phyloP scores from a whole-genome alignment of 169 alveolate species.

The Toxoplasma gondii region DNA sequence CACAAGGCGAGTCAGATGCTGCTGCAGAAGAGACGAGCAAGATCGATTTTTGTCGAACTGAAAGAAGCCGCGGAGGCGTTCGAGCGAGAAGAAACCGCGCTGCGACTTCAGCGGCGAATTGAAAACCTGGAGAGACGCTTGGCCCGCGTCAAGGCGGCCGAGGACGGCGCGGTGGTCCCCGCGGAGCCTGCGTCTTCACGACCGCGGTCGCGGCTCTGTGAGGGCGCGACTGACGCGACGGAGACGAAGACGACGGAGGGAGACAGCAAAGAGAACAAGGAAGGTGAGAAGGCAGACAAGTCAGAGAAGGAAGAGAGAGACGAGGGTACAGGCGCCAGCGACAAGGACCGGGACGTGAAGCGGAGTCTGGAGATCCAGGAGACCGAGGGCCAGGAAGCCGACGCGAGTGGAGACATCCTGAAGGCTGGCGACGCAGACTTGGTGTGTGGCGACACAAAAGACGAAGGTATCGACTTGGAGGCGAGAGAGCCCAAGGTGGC shows the following conservation, averaged over 20 bases:
- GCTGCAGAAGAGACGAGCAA: constrained; percentile 18
- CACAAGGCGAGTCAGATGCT: constrained; percentile 46
- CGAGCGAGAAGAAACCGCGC: neutral
- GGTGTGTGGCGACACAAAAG: neutral
- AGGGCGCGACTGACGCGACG: neutral
- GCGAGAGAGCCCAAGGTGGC: neutral
- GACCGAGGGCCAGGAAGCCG: neutral
- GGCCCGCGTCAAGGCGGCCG: constrained; percentile 17
- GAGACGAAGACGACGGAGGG: neutral
- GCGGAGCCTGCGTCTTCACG: constrained; percentile 43
- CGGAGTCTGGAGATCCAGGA: too few relatives aligned
- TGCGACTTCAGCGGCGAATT: constrained; percentile 4
- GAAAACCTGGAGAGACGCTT: constrained; percentile 25
- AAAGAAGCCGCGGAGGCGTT: neutral
- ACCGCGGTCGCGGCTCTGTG: constrained; percentile 35
- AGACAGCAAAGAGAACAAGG: neutral
- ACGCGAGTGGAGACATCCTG: neutral
- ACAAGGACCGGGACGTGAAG: too few relatives aligned
- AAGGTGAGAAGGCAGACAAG: constrained; percentile 3
- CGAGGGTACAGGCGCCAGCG: neutral
- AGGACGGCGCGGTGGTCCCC: constrained; percentile 34
- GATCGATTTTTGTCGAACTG: neutral
- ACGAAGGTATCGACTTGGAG: neutral
- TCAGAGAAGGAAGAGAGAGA: neutral
- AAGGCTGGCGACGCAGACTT: neutral